Conservation (phyloP, 2,329 filamentous ascomycete species). For the Botryotinia calthae region DNA sequence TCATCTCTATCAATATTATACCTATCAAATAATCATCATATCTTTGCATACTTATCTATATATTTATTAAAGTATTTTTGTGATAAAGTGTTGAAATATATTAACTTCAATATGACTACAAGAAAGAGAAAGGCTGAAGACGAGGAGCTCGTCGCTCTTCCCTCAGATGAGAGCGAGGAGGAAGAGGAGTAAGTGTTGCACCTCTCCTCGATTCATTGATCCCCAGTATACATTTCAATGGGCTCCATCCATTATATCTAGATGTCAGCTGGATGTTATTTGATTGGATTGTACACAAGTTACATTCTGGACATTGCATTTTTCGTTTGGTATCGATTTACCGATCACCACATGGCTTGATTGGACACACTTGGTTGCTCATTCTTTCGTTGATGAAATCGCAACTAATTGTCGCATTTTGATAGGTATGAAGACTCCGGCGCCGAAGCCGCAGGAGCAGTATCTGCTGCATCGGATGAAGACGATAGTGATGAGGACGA, state of each 20-base stretch:
- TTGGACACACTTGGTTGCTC: background rate
- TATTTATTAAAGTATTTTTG: background rate
- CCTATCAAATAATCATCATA: background rate
- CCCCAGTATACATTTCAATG: background rate
- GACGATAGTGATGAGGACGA: conserved; percentile 40
- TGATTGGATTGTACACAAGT: background rate
- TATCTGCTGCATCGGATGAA: conserved; percentile 28
- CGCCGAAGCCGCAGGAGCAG: conserved; percentile 27
- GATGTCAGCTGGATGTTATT: background rate
- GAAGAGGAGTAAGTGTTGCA: conserved; percentile 35
- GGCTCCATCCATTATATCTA: background rate
- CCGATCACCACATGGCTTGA: background rate
- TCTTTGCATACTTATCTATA: background rate
- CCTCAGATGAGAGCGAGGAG: conserved; percentile 35
- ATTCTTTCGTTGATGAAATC: background rate
- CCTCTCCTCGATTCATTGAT: conserved; percentile 1
- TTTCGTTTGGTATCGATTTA: background rate
- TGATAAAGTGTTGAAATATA: background rate
- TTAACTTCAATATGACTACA: conserved; percentile 24
- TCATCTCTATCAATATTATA: background rate
- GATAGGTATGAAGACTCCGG: conserved; percentile 39
- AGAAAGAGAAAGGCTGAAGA: conserved; percentile 35
- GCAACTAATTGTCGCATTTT: conserved; percentile 22
- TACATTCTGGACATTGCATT: background rate
- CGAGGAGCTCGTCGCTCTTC: conserved; percentile 37